Conservation (phyloP, 2,329 filamentous ascomycete species). For the Fusarium continuum region DNA sequence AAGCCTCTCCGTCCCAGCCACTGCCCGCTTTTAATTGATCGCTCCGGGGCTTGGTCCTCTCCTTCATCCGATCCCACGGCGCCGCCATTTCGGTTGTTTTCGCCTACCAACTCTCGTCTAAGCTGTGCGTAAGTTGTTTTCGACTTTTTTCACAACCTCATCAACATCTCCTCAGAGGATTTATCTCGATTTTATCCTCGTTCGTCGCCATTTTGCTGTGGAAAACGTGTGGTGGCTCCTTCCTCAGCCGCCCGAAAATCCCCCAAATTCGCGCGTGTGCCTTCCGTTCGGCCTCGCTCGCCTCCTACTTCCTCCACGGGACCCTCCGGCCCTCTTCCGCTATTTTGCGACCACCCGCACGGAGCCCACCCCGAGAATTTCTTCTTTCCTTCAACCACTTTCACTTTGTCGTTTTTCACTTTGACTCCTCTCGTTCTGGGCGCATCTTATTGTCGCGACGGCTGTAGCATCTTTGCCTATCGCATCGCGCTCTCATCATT, state of each 20-base stretch:
- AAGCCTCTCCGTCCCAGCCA: slow-evolving; percentile 21
- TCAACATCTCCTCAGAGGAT: background rate
- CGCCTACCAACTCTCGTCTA: slow-evolving; percentile 6
- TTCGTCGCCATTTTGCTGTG: background rate
- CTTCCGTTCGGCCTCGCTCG: slow-evolving; percentile 38
- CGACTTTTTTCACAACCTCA: background rate
- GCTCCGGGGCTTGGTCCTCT: slow-evolving; percentile 22
- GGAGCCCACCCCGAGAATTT: slow-evolving; percentile 31
- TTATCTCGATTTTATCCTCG: background rate
- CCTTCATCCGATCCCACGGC: slow-evolving; percentile 29
- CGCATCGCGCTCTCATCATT: background rate
- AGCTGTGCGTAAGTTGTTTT: slow-evolving; percentile 17
- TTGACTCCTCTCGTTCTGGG: slow-evolving; percentile 6
- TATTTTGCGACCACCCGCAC: slow-evolving; percentile 24
- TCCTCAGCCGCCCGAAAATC: slow-evolving; percentile 29
- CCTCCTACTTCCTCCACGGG: slow-evolving; percentile 27
- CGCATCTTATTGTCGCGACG: background rate
- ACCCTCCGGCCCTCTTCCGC: slow-evolving; percentile 38
- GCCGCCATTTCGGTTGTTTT: slow-evolving; percentile 30
- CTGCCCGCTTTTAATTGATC: slow-evolving; percentile 19
- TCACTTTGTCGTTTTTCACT: slow-evolving; percentile 13
- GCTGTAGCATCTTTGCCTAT: background rate
- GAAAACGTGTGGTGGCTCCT: slow-evolving; percentile 10
- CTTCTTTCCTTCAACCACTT: slow-evolving; percentile 24
- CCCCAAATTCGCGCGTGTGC: slow-evolving; percentile 29